Percentiles rank a stretch among this genome's conserved stretches.
phyloP scores from a whole-genome alignment of 257 asterid genomes.

The Nicotiana knightiana region DNA sequence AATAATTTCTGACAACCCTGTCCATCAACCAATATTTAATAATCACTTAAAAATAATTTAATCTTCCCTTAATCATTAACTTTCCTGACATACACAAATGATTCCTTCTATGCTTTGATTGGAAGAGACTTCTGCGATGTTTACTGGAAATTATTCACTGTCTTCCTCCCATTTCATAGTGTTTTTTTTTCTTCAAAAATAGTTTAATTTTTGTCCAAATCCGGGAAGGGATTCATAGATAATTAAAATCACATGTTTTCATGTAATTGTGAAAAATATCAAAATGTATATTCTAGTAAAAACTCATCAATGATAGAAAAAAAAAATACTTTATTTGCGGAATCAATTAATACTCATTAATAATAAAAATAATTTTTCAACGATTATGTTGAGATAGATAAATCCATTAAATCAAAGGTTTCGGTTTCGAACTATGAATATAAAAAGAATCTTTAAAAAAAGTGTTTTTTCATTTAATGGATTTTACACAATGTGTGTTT shows the following conservation, averaged over 20 bases:
- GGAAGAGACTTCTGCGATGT: constrained; percentile 24
- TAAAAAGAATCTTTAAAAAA: no score
- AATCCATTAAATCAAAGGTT: no score
- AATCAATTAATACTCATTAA: no score
- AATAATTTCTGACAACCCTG: constrained; percentile 38
- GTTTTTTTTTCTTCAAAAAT: background rate
- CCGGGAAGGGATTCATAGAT: background rate
- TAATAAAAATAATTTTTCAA: no score
- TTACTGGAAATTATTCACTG: background rate
- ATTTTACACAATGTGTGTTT: no score
- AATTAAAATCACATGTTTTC: background rate
- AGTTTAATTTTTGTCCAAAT: background rate
- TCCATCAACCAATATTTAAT: constrained; percentile 23
- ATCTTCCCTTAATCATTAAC: constrained; percentile 29
- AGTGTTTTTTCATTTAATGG: no score
- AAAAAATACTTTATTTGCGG: background rate
- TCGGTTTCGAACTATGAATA: no score
- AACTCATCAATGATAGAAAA: constrained; percentile 22
- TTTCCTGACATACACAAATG: constrained; percentile 14
- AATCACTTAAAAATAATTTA: background rate
- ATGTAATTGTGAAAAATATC: background rate
- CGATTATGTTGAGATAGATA: no score
- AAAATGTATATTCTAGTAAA: background rate
- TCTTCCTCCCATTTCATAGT: background rate
- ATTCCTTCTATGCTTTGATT: constrained; percentile 35